A percentile compares a stretch with the other conserved stretches of the same genome.
phyloP scores from a whole-genome alignment of 164 flowering plant species.

The Chloranthus sessilifolius region DNA sequence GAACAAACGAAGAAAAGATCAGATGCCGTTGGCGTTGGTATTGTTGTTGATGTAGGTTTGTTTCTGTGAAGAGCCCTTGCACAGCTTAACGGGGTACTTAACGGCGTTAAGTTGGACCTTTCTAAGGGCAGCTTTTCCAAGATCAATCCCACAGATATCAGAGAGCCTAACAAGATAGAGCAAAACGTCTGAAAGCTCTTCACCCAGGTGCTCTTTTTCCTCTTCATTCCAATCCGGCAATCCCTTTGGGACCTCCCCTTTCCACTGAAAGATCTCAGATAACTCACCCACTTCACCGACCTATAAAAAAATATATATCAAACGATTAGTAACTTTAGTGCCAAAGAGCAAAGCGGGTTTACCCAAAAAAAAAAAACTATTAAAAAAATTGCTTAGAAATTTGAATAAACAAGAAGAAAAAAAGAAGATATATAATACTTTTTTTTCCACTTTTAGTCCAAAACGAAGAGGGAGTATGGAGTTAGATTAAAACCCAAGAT shows the following conservation, averaged over 20 bases:
- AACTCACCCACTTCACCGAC: conserved; percentile 45
- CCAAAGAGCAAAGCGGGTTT: too few relatives aligned
- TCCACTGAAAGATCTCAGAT: conserved; percentile 53
- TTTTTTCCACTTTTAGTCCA: too few relatives aligned
- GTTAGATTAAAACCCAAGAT: too few relatives aligned
- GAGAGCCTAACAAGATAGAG: conserved; percentile 46
- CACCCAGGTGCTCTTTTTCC: conserved; percentile 47
- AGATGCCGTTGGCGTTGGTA: background rate
- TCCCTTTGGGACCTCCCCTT: conserved; percentile 45
- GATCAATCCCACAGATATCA: conserved; percentile 51
- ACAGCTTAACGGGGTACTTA: conserved; percentile 30
- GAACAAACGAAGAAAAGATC: background rate
- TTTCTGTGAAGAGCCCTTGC: conserved; percentile 16
- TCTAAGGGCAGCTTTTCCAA: conserved; percentile 44
- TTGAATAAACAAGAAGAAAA: too few relatives aligned
- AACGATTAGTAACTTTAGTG: too few relatives aligned
- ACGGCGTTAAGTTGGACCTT: conserved; percentile 40
- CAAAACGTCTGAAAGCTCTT: conserved; percentile 54
- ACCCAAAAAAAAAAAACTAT: too few relatives aligned
- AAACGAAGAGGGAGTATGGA: too few relatives aligned
- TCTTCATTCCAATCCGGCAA: conserved; percentile 36
- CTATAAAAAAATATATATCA: too few relatives aligned
- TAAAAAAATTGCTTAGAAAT: too few relatives aligned
- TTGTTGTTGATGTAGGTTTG: background rate
- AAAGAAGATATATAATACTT: too few relatives aligned